Evolutionary conservation across 2,329 filamentous ascomycete species (phyloP), one percentile per base, ranked within the genome.

Genomic region (Fusarium oxysporum): DNA sequence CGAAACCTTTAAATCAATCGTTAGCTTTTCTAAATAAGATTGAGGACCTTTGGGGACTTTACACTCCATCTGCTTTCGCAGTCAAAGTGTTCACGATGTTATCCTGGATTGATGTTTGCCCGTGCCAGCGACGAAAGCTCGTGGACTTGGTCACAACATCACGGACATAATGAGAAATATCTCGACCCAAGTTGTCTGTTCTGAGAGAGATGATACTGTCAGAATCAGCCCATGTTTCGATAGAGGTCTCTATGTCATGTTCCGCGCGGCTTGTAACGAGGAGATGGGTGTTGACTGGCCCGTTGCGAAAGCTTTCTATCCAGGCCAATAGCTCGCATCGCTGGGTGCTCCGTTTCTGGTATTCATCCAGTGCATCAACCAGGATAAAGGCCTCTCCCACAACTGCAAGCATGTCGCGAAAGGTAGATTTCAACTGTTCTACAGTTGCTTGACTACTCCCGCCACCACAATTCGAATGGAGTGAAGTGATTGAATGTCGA

Each of bases 61-160:
- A 28, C 43, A 19, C 19, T 21, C 44, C 25, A n/a, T 11, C 19
- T 8, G 25, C 44, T 0, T n/a, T 47, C 0, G 3, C 0, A 4
- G 44, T 30, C 19, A 47, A 8, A 0, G 0, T 0, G 0, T 11
- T 0, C 0, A 47, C 4, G 2, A 47, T 47, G 0, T 8, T 0
- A n/a, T 47, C 19, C 0, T 1, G 44, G 0, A 3, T 47, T 47
- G 25, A 8, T 0, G 13, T 30, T 8, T 21, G 12, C 4, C 13
- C 19, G 4, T n/a, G 4, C 44, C 44, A 47, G 3, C 44, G 44
- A 3, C 8, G 8, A 4, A 47, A 8, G 9, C 44, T 8, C 0
- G 19, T 3, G 0, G 25, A 47, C 0, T 47, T n/a, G 9, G 6
- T 0, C 6, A 47, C 25, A 8, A 16, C 9, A 6, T 47, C 9